Conservation (phyloP, 106 monocot genomes). For the Dioscorea zingiberensis region DNA sequence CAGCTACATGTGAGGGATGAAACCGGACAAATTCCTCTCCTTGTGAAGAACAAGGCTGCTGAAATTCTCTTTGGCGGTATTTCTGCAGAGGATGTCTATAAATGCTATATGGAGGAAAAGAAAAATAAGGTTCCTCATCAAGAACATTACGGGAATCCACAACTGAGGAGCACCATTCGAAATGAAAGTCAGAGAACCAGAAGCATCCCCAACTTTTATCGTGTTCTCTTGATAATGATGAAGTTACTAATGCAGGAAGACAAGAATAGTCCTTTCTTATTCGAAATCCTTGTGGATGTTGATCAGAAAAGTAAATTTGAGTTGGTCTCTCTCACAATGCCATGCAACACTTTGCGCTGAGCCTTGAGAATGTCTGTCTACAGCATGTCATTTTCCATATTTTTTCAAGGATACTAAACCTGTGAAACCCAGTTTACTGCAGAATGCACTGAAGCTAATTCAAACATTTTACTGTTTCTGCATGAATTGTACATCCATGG, state of each 20-base stretch:
- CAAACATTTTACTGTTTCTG: too few relatives aligned
- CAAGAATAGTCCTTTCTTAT: slow-evolving; percentile 48
- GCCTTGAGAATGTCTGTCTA: too few relatives aligned
- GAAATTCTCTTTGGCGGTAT: slow-evolving; percentile 50
- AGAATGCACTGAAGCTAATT: too few relatives aligned
- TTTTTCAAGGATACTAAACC: too few relatives aligned
- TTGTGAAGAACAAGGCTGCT: slow-evolving; percentile 54
- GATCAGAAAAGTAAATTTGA: slow-evolving; percentile 54
- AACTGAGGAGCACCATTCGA: background rate
- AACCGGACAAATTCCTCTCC: slow-evolving; percentile 33
- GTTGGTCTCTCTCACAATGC: slow-evolving; percentile 34
- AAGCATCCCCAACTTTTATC: slow-evolving; percentile 24
- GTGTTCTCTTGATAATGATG: slow-evolving; percentile 42
- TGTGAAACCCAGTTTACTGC: too few relatives aligned
- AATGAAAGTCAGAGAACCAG: background rate
- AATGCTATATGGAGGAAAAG: slow-evolving; percentile 24
- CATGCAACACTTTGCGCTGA: slow-evolving; percentile 11
- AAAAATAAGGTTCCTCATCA: background rate
- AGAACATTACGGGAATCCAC: background rate
- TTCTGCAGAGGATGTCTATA: slow-evolving; percentile 38
- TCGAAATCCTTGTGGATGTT: slow-evolving; percentile 33
- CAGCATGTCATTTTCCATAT: too few relatives aligned
- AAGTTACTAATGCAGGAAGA: slow-evolving; percentile 25
- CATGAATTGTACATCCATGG: too few relatives aligned
- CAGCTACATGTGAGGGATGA: slow-evolving; percentile 49